phyloP scores from a whole-genome alignment of 768 basidiomycete species.

The Trametes villosa region DNA sequence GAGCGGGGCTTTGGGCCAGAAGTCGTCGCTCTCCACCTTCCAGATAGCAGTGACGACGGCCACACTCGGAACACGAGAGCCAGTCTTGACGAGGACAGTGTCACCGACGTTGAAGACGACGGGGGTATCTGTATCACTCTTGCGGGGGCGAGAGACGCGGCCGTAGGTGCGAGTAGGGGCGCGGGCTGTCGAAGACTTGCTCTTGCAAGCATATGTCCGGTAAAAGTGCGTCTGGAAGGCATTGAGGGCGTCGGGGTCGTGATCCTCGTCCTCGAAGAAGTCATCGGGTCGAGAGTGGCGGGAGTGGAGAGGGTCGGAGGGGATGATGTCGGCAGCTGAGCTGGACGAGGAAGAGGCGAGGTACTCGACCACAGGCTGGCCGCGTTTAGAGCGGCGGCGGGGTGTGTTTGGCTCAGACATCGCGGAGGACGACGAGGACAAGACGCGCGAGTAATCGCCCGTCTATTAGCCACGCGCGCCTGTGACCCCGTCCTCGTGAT shows the following conservation, averaged over 20 bases:
- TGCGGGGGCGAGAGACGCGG: neutral
- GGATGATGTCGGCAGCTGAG: constrained; percentile 22
- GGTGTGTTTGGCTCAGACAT: constrained; percentile 6
- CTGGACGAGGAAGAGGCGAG: neutral
- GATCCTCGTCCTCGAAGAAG: constrained; percentile 24
- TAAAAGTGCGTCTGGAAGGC: constrained; percentile 25
- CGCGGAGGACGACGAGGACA: neutral
- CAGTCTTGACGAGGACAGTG: constrained; percentile 61
- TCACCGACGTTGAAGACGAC: constrained; percentile 60
- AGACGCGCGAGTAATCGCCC: neutral
- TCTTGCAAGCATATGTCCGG: constrained; percentile 2
- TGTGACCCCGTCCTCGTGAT: neutral
- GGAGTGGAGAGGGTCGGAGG: constrained; percentile 19
- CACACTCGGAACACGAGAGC: constrained; percentile 56
- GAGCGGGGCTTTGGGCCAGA: constrained; percentile 44
- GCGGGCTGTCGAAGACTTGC: neutral
- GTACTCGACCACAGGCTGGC: constrained; percentile 3
- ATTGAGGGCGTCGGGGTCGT: constrained; percentile 23
- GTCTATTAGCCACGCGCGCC: neutral
- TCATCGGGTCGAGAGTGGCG: constrained; percentile 23
- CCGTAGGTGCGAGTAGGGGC: constrained; percentile 12
- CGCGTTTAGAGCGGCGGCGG: constrained; percentile 13
- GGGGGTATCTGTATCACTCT: neutral
- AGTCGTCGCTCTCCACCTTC: constrained; percentile 47
- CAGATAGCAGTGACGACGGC: constrained; percentile 76